These are phyloP conservation scores for Candida andamanensis DNA, from an alignment of 805 yeast genomes.

Conservation along the genomic window DNA sequence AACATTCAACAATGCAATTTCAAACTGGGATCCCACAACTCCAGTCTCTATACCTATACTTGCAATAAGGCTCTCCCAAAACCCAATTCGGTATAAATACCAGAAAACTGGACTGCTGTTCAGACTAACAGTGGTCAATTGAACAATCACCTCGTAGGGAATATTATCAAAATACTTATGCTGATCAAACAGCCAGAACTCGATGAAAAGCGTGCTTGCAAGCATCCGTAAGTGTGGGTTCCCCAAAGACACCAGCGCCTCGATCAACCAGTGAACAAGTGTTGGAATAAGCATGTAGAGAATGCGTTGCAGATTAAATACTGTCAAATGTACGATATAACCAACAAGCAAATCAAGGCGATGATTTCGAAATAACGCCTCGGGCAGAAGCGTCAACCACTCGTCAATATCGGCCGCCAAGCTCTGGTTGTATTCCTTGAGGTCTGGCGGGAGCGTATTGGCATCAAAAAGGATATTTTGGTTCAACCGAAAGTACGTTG, in stretches of 20 bases:
- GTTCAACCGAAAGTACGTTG: constrained; percentile 29
- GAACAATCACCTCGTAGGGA: constrained; percentile 8
- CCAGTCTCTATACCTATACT: constrained; percentile 7
- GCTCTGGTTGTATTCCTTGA: constrained; percentile 17
- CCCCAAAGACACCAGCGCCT: constrained; percentile 13
- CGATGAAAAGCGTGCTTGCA: constrained; percentile 15
- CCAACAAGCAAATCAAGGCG: constrained; percentile 26
- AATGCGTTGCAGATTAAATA: constrained; percentile 28
- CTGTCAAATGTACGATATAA: constrained; percentile 29
- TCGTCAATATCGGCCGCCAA: constrained; percentile 31
- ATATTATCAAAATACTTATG: constrained; percentile 11
- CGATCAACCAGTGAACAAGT: constrained; percentile 34
- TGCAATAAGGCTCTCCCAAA: constrained; percentile 23
- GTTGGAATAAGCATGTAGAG: constrained; percentile 30
- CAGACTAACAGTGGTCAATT: constrained; percentile 12
- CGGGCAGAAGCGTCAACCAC: constrained; percentile 34
- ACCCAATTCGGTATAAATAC: constrained; percentile 21
- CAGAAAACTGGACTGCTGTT: constrained; percentile 14
- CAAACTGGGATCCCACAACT: constrained; percentile 14
- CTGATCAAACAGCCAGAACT: constrained; percentile 20
- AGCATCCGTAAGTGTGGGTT: constrained; percentile 5
- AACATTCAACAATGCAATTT: constrained; percentile 19
- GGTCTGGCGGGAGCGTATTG: constrained; percentile 19
- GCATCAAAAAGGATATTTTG: constrained; percentile 23
- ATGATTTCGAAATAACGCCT: constrained; percentile 15